Conservation (phyloP, 2,329 filamentous ascomycete genomes). For the Phaeosphaeria sp. region DNA sequence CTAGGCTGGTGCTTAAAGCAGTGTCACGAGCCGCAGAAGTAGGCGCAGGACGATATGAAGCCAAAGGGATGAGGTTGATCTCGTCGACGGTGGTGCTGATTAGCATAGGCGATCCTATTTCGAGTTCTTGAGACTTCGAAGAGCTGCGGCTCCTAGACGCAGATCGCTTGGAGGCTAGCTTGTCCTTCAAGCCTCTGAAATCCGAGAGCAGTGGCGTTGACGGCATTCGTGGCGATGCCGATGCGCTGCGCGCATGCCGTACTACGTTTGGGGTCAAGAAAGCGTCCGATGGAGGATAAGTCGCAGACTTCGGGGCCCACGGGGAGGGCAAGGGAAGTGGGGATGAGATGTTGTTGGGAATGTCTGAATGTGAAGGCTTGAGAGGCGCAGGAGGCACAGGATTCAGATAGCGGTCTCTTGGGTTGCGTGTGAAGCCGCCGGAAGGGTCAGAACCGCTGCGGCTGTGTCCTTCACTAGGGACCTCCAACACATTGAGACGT, state of each 20-base stretch:
- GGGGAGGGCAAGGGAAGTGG: slow-evolving; percentile 24
- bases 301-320: slow-evolving; percentile 37
- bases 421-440: slow-evolving; percentile 77
- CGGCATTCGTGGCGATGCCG: slow-evolving; percentile 34
- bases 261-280: slow-evolving; percentile 31
- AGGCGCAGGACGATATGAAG: slow-evolving; percentile 39
- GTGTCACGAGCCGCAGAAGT: slow-evolving; percentile 21
- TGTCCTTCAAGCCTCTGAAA: slow-evolving; percentile 42
- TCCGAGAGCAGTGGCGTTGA: slow-evolving; percentile 38
- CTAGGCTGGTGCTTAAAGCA: slow-evolving; percentile 6
- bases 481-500: slow-evolving; percentile 80
- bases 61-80: slow-evolving; percentile 33
- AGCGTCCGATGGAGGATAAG: slow-evolving; percentile 29
- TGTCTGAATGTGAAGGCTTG: slow-evolving; percentile 28
- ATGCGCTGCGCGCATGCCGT: slow-evolving; percentile 39
- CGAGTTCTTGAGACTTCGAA: slow-evolving; percentile 32
- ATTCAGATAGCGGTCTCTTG: slow-evolving; percentile 75
- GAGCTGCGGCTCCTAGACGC: slow-evolving; percentile 30
- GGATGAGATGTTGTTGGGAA: slow-evolving; percentile 23
- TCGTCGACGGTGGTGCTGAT: slow-evolving; percentile 42
- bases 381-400: slow-evolving; percentile 62
- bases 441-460: slow-evolving; percentile 72
- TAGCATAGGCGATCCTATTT: slow-evolving; percentile 42
- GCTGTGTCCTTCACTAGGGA: slow-evolving; percentile 71
- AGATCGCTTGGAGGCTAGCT: slow-evolving; percentile 35